Base-by-base conservation (phyloP, 805 yeast genomes). In the Candida peoriensis region DNA sequence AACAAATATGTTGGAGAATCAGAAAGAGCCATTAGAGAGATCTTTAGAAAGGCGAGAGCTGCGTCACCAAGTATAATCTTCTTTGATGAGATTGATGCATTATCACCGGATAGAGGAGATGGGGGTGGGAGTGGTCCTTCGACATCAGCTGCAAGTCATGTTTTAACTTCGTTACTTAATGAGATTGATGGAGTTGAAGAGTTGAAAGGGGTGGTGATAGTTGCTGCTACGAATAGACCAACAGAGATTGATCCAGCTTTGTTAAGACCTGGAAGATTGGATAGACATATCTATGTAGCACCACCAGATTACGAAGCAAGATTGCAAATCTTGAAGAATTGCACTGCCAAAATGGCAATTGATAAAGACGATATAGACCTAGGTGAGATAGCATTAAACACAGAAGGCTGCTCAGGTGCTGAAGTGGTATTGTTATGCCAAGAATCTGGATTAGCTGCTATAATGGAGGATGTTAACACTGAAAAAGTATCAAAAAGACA, bases 111-210 rank as follows among this genome's bases (percentile, higher is more conserved):
- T 35, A 68, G 98, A 48, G 83, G 78, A 15, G 68, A 69, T 17
- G 72, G 70, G 4, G 68, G 68, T 8, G n/a, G n/a, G n/a, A 64
- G 71, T 3, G 28, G 28, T 16, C n/a, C 28, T 9, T 63, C 78
- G 0, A 79, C 87, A 0, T 72, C 81, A 14, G 85, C 85, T 2
- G 76, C 90, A 0, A 86, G 78, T 42, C 82, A 94, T 48, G 97
- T 93, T 1, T 64, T 93, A 39, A 90, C 97, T 2, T 83, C 97
- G 0, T 63, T 93, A 46, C 69, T 93, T 48, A 93, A 90, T 52
- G 99, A 93, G 58, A 84, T 93, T 48, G 99, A 93, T 56, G 99
- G 99, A 53, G 90, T 93, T 13, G 99, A 93, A 58, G 95, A 89
- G 41, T 63, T 93, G 47, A 84, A 82, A 33, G 97, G 96, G 3